phyloP scores from a whole-genome alignment of 345 rosid genomes.

The Mangifera indica region DNA sequence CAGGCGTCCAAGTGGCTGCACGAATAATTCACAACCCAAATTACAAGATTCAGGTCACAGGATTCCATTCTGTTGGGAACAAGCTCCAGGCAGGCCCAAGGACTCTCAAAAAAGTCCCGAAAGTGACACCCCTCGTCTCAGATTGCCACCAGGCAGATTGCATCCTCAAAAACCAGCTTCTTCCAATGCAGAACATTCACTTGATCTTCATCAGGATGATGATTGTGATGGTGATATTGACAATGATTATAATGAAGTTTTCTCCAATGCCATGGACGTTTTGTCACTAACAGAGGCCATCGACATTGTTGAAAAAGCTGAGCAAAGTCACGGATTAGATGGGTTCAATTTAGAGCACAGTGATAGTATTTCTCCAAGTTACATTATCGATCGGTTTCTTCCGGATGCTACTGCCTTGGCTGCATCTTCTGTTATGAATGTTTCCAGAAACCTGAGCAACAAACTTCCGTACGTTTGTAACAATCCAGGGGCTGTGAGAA shows the following conservation, averaged over 20 bases:
- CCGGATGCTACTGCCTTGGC: slow-evolving; percentile 81
- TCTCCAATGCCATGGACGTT: slow-evolving; percentile 52
- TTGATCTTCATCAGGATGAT: slow-evolving; percentile 12
- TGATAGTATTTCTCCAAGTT: slow-evolving; percentile 47
- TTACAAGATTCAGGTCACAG: slow-evolving; percentile 30
- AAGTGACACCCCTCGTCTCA: slow-evolving; percentile 57
- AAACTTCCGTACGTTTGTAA: slow-evolving; percentile 29
- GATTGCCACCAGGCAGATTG: slow-evolving; percentile 63
- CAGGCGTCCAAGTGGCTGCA: slow-evolving; percentile 36
- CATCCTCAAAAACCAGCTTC: slow-evolving; percentile 12
- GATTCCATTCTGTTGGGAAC: slow-evolving; percentile 90
- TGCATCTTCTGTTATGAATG: slow-evolving; percentile 39
- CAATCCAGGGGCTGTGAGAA: slow-evolving; percentile 20
- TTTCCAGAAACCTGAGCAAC: slow-evolving; percentile 36
- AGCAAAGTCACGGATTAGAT: slow-evolving; percentile 28
- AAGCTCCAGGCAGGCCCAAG: slow-evolving; percentile 80
- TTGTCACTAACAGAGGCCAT: slow-evolving; percentile 79
- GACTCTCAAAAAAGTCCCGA: slow-evolving; percentile 25
- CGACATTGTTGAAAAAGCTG: slow-evolving; percentile 62
- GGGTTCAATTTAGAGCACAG: slow-evolving; percentile 36
- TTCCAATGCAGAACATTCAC: background rate
- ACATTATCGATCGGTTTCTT: slow-evolving; percentile 74
- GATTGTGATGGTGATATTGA: too few relatives aligned
- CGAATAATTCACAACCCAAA: slow-evolving; percentile 20
- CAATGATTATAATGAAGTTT: slow-evolving; percentile 33